phyloP scores from a whole-genome alignment of 345 rosid species.

The Populus ilicifolia region DNA sequence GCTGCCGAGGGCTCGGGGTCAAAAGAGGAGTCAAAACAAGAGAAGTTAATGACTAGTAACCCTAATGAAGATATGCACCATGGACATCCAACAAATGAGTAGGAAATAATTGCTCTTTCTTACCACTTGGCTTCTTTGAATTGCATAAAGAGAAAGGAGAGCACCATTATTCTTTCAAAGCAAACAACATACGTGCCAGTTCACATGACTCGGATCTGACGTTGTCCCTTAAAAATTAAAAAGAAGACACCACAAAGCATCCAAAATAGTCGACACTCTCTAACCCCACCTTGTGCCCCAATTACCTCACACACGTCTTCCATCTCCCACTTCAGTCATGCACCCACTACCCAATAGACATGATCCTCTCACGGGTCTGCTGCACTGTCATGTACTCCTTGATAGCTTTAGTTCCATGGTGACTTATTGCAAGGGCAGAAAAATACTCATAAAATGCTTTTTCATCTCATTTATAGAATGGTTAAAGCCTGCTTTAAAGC shows the following conservation, averaged over 20 bases:
- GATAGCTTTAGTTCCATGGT: not conserved
- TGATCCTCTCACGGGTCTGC: conserved; percentile 7
- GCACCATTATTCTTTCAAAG: conserved; percentile 1
- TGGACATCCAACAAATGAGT: conserved; percentile 39
- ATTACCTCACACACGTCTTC: not conserved
- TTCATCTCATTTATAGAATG: not conserved
- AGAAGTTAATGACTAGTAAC: conserved; percentile 37
- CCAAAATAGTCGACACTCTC: conserved; percentile 33
- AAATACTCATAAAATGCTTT: not conserved
- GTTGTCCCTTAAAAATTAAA: conserved; percentile 16
- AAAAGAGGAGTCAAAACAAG: conserved; percentile 22
- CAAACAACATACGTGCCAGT: conserved; percentile 5
- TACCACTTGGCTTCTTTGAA: conserved; percentile 17
- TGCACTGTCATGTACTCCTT: conserved; percentile 6
- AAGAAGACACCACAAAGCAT: conserved; percentile 26
- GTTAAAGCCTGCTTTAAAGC: not conserved
- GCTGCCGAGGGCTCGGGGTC: conserved; percentile 14
- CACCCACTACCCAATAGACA: not conserved
- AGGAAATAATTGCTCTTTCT: conserved; percentile 38
- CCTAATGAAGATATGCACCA: conserved; percentile 23
- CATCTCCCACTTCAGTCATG: not conserved
- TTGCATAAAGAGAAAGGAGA: not conserved
- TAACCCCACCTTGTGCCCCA: conserved; percentile 22
- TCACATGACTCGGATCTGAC: conserved; percentile 21
- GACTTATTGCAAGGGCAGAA: not conserved